Evolutionary conservation across 305 asterid species (phyloP), one percentile per base, ranked within the genome.

Genomic region (Solanum hybrid): DNA sequence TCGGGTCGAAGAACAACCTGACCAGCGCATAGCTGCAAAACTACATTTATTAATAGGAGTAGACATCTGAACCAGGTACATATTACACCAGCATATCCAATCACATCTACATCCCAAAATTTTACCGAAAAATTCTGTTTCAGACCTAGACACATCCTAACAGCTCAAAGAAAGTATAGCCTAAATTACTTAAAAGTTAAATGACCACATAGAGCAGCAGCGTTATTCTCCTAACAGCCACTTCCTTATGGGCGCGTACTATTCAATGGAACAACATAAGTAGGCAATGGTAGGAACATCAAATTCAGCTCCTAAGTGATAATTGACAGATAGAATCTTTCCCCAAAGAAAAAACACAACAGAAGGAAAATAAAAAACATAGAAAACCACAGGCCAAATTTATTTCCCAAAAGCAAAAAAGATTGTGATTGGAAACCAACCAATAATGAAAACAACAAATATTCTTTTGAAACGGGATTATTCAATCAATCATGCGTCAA

Each of bases 1-100:
- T 93, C 98, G 87, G 95, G 92, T 90, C 92, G 95, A 90, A 93
- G 70, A 89, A 91, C 90, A 89, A 91, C 89, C 91, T 93, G 95
- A 88, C 96, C 95, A 91, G 91, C 84, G 36, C 80, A 93, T 68
- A 93, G 89, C 98, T 96, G 93, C 84, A 90, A 61, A 24, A 81
- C 68, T 34, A 90, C 24, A 39, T 26, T 82, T 14, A 82, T 82
- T 27, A 82, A 8, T 82, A 77, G 33, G 51, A 31, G 31, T 41
- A 15, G 15, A 31, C 27, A 37, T 33, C 33, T 10, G 29, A 20
- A 51, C 68, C 14, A 29, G 12, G 7, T 12, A 36, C 45, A 24
- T 10, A 10, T 39, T 13, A 6, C 75, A 65, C 27, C 41, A 87
- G 15, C 10, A 61, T 22, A 14, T 20, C 29, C 33, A 79, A 22